Base-by-base conservation (phyloP, 1,284 basidiomycete genomes). In the Phellinidium pouzarii region DNA sequence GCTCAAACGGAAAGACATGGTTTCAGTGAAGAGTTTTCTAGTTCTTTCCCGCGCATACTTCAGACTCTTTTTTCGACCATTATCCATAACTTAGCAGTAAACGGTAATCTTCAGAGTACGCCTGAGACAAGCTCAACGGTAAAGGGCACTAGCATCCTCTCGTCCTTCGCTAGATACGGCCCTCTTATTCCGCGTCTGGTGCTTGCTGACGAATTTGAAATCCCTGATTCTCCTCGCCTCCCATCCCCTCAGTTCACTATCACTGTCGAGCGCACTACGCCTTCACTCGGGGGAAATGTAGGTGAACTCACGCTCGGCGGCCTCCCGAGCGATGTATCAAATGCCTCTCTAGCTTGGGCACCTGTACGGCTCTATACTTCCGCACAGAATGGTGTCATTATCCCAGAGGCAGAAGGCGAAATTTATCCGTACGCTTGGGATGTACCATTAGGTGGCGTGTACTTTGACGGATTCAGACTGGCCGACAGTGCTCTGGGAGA, bases 381-480 rank as follows among this genome's bases (percentile, higher is more conserved):
- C 3, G 60, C 60, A 4, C 65, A 76, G 45, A 74, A 72, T 23
- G 78, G 76, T 14, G 26, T 50, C 12, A 17, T 45, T 19, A 31
- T 56, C 29, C 41, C 46, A 3, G 46, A 56, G 23, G 50, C 45
- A 14, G 37, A 50, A 4, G 40, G 22, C 26, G 45, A 26, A 50
- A 9, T 41, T 8, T 66, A 57, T 58, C 3, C 69, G 66, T 58
- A 76, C 79, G 22, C 74, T 6, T 82, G 80, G 81, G 80, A 82
- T 59, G 66, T 82, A 4, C 71, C 72, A 23, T 60, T 84, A 17
- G 78, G 80, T 51, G 76, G 69, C 44, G 76, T 82, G 5, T 79
- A 69, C 62, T 68, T 84, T 12, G 77, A 82, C 58, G 79, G 78
- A 4, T 60, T 71, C 59, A 63, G 64, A 52, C 64, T 84, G 2